Conservation (phyloP, 768 basidiomycete genomes). For the Pholiota microspora region DNA sequence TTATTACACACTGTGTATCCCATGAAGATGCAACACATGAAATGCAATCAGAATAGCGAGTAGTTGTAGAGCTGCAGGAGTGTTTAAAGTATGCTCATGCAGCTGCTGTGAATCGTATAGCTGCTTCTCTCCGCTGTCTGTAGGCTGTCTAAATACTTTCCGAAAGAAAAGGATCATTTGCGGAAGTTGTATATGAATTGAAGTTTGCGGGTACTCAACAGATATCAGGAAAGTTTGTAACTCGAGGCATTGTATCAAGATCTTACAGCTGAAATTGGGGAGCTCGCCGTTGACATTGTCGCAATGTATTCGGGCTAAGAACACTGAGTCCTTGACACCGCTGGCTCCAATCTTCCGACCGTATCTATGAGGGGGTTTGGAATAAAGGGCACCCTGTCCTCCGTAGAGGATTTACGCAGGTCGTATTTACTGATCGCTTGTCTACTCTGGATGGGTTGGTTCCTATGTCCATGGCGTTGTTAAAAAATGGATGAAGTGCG, state of each 20-base stretch:
- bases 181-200: no score
- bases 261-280: background rate
- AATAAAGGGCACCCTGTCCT: background rate
- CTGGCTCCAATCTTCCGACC: no score
- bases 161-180: conserved; percentile 12
- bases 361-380: background rate
- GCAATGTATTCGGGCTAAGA: background rate
- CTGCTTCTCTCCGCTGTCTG: background rate
- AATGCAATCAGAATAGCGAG: conserved; percentile 16
- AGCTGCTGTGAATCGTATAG: conserved; percentile 1
- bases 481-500: background rate
- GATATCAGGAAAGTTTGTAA: background rate
- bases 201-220: background rate
- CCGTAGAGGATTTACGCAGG: background rate
- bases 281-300: background rate
- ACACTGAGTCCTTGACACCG: no score
- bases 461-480: background rate
- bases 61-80: conserved; percentile 2
- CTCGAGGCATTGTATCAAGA: background rate
- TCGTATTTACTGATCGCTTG: background rate
- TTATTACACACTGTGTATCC: conserved; percentile 17
- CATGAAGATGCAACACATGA: conserved; percentile 15
- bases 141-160: conserved; percentile 2
- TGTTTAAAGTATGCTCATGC: conserved; percentile 7
- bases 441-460: background rate